These are phyloP conservation scores for Scleroderma bovista DNA, from an alignment of 768 basidiomycete species.

Conservation along the genomic window DNA sequence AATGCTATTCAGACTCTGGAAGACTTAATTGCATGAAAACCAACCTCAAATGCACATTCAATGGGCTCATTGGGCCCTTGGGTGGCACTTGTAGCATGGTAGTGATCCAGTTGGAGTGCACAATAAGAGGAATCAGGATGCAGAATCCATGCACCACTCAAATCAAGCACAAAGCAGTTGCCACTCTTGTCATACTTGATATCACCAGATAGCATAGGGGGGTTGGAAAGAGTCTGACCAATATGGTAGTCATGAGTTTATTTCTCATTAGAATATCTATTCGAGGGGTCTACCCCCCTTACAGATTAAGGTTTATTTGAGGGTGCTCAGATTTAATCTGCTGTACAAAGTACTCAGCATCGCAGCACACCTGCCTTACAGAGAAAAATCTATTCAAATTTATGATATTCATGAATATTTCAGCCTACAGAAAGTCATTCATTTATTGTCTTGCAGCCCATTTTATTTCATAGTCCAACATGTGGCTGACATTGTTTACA, in stretches of 20 bases:
- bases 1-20: background rate
- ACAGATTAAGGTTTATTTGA: constrained; percentile 4
- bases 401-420: background rate
- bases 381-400: background rate
- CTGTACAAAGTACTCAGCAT: background rate
- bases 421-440: background rate
- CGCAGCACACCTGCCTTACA: background rate
- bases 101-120: too few species aligned
- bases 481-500: too few species aligned
- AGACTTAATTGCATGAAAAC: background rate
- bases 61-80: background rate
- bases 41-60: background rate
- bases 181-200: background rate
- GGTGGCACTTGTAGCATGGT: background rate
- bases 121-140: background rate
- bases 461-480: too few species aligned
- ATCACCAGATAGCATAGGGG: background rate
- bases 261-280: background rate
- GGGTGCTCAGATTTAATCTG: background rate
- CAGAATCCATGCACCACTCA: background rate
- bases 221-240: background rate
- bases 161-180: background rate
- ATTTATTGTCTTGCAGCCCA: too few species aligned
- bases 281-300: background rate
- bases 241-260: background rate